Evolutionary conservation across 2,329 filamentous ascomycete genomes (phyloP).

Genomic region (Didymosphaeria variabile): DNA sequence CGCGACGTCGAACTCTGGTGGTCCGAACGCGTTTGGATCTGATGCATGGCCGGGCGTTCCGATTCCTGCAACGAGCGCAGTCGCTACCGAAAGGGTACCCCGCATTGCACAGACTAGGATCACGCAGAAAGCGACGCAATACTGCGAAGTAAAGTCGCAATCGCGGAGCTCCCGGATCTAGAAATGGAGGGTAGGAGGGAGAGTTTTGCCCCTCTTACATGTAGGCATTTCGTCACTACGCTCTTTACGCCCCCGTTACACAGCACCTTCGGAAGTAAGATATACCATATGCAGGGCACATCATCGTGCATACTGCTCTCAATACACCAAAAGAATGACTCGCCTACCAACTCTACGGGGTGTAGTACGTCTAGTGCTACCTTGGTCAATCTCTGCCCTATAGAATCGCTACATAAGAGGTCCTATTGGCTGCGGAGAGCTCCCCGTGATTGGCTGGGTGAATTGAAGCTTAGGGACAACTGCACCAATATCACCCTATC

Average conservation of each 20-base stretch:
- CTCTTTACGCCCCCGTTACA: not conserved
- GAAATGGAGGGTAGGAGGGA: not conserved
- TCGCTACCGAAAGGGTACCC: not conserved
- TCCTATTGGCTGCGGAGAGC: no score
- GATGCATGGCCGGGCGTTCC: not conserved
- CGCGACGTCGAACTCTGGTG: constrained; percentile 28
- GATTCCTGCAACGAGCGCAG: not conserved
- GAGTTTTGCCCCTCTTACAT: not conserved
- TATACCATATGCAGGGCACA: not conserved
- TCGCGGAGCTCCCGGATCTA: not conserved
- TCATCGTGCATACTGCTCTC: not conserved
- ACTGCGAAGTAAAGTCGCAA: not conserved
- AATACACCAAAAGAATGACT: no score
- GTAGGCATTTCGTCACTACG: not conserved
- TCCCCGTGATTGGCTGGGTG: no score
- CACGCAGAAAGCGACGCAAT: not conserved
- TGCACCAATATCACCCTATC: no score
- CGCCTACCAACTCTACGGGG: no score
- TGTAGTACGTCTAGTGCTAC: no score
- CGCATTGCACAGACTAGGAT: not conserved
- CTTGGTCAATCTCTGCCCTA: no score
- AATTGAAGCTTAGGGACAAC: no score
- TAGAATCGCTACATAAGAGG: no score
- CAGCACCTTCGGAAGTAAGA: not conserved
- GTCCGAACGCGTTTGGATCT: constrained; percentile 18